Evolutionary conservation across 306 rosid species (phyloP).

Genomic region (Hippophae rhamnoides): DNA sequence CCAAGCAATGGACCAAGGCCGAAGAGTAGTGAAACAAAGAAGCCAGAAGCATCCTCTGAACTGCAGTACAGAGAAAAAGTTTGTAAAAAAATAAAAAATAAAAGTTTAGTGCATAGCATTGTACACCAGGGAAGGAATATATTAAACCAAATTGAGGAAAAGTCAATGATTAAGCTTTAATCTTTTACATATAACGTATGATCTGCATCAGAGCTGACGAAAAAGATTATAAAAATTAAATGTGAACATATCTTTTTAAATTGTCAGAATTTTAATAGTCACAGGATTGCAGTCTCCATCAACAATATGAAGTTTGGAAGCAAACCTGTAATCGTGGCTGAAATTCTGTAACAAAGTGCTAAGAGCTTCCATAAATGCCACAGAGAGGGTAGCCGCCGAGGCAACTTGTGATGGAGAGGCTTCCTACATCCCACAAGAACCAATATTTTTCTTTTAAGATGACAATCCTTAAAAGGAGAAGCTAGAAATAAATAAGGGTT

Average conservation of each 20-base stretch:
- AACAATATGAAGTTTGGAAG: background rate
- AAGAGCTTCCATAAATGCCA: constrained; percentile 98
- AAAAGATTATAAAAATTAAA: too few species aligned
- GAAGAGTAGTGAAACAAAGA: constrained; percentile 87
- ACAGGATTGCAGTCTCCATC: background rate
- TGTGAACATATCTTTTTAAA: too few species aligned
- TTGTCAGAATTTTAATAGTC: too few species aligned
- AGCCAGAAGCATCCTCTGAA: constrained; percentile 94
- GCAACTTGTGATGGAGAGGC: constrained; percentile 95
- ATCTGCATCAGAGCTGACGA: too few species aligned
- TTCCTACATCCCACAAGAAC: constrained; percentile 46
- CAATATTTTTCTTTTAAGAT: constrained; percentile 2
- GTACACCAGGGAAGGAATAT: too few species aligned
- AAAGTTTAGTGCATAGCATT: background rate
- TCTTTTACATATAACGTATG: too few species aligned
- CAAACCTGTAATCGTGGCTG: constrained; percentile 73
- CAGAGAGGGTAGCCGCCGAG: constrained; percentile 85
- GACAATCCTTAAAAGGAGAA: constrained; percentile 11
- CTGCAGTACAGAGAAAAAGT: constrained; percentile 38
- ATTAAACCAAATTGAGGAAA: too few species aligned
- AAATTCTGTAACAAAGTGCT: constrained; percentile 78
- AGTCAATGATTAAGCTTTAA: too few species aligned
- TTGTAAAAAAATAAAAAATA: background rate
- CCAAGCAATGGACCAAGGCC: constrained; percentile 96
- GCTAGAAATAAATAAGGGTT: background rate